Percentiles rank a stretch among this genome's conserved stretches.
phyloP scores from a whole-genome alignment of 768 basidiomycete genomes.

The Mycena haematopus region DNA sequence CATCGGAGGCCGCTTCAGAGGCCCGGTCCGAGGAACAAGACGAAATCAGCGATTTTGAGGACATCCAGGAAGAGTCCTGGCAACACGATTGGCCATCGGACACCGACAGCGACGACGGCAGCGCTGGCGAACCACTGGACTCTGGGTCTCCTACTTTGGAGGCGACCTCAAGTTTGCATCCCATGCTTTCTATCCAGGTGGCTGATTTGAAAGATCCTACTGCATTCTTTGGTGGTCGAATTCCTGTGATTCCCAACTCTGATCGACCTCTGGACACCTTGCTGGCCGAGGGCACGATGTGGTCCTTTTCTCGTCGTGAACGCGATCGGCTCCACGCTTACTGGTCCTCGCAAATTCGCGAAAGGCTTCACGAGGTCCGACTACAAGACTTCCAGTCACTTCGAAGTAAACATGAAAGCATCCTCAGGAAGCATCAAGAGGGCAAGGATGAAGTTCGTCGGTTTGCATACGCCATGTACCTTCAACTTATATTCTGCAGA shows the following conservation, averaged over 20 bases:
- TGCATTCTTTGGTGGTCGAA: constrained; percentile 42
- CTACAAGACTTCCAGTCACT: constrained; percentile 51
- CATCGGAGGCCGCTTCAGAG: background rate
- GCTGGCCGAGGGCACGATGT: constrained; percentile 48
- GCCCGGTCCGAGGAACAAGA: constrained; percentile 12
- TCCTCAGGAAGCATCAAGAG: constrained; percentile 48
- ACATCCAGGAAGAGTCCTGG: constrained; percentile 41
- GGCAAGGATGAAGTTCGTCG: constrained; percentile 60
- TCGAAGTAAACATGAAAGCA: constrained; percentile 35
- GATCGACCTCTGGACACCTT: constrained; percentile 47
- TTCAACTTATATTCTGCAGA: constrained; percentile 42
- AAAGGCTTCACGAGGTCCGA: constrained; percentile 31
- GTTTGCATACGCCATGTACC: background rate
- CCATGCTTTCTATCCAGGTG: constrained; percentile 7
- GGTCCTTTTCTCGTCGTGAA: constrained; percentile 61
- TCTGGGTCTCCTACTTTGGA: background rate
- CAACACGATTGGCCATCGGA: constrained; percentile 26
- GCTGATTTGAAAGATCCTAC: constrained; percentile 37
- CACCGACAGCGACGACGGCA: background rate
- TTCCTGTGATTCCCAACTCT: constrained; percentile 47
- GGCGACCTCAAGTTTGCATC: background rate
- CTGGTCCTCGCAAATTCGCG: constrained; percentile 55
- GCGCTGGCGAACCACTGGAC: background rate
- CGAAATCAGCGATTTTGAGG: constrained; percentile 29
- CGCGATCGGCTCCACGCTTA: constrained; percentile 48